These are phyloP conservation scores for Epichloe bromicola DNA, from an alignment of 2,329 filamentous ascomycete species.

Conservation along the genomic window DNA sequence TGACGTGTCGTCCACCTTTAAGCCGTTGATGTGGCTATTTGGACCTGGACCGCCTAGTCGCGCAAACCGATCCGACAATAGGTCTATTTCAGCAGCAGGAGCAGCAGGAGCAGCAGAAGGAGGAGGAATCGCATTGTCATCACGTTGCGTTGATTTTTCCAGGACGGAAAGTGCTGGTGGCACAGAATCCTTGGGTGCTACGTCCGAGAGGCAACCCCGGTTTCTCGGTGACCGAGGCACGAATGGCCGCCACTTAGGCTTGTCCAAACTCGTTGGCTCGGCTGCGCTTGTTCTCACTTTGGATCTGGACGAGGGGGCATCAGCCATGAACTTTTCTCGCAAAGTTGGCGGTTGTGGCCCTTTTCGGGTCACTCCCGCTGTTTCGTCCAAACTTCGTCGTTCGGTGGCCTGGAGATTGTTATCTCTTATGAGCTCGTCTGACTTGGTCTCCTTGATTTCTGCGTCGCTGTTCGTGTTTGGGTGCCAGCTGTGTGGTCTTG, in stretches of 20 bases:
- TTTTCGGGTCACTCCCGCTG: slow-evolving; percentile 5
- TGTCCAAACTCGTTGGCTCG: slow-evolving; percentile 17
- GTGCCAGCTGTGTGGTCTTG: slow-evolving; percentile 20
- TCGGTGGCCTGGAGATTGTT: not conserved
- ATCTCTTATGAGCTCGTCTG: slow-evolving; percentile 7
- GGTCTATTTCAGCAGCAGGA: slow-evolving; percentile 25
- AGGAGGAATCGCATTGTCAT: not conserved
- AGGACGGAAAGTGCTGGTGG: slow-evolving; percentile 17
- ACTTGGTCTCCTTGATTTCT: slow-evolving; percentile 9
- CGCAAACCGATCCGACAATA: slow-evolving; percentile 32
- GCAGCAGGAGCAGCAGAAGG: not conserved
- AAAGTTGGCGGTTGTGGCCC: slow-evolving; percentile 14
- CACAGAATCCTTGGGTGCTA: slow-evolving; percentile 15
- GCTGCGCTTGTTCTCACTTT: slow-evolving; percentile 8
- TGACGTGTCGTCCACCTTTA: slow-evolving; percentile 25
- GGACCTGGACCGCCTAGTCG: slow-evolving; percentile 28
- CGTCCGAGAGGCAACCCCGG: slow-evolving; percentile 22
- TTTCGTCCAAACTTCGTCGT: slow-evolving; percentile 4
- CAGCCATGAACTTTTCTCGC: slow-evolving; percentile 23
- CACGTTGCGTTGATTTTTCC: slow-evolving; percentile 12
- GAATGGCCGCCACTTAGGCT: slow-evolving; percentile 28
- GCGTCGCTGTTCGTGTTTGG: slow-evolving; percentile 7
- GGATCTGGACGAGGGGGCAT: slow-evolving; percentile 11
- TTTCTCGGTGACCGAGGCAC: slow-evolving; percentile 28
- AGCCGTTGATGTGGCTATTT: slow-evolving; percentile 13